phyloP scores from a whole-genome alignment of 805 yeast species.

The Lipomyces starkeyi region DNA sequence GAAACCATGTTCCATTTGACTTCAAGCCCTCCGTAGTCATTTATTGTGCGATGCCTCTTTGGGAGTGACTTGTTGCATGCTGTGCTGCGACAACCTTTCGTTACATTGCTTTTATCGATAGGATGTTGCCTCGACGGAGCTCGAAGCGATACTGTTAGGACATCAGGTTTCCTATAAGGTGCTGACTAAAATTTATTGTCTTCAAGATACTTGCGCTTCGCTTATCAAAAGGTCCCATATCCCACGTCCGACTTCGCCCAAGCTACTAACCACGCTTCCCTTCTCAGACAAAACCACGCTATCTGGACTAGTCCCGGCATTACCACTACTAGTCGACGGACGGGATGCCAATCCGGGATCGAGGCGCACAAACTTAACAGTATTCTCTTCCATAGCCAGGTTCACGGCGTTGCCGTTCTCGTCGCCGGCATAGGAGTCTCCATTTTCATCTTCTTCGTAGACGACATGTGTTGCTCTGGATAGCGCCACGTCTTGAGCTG shows the following conservation, averaged over 20 bases:
- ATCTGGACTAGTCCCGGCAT: background rate
- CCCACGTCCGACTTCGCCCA: conserved; percentile 24
- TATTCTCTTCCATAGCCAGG: conserved; percentile 29
- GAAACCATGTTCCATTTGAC: background rate
- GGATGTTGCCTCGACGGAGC: background rate
- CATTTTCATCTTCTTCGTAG: conserved; percentile 33
- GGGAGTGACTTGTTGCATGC: background rate
- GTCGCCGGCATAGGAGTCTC: conserved; percentile 36
- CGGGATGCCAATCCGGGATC: conserved; percentile 8
- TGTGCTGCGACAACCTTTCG: background rate
- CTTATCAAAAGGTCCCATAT: conserved; percentile 17
- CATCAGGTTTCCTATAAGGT: background rate
- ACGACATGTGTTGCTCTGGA: conserved; percentile 35
- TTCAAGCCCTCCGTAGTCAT: background rate
- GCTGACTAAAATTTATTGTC: background rate
- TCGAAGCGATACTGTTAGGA: background rate
- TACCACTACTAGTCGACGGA: background rate
- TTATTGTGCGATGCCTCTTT: background rate
- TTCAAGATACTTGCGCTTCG: background rate
- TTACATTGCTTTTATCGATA: background rate
- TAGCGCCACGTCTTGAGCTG: conserved; percentile 32
- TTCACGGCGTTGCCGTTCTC: conserved; percentile 14
- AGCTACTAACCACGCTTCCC: conserved; percentile 9
- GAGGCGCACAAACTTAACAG: conserved; percentile 24
- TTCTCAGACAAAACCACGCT: conserved; percentile 1